Conservation (phyloP, 2,329 filamentous ascomycete species). For the Diaporthe sp. region DNA sequence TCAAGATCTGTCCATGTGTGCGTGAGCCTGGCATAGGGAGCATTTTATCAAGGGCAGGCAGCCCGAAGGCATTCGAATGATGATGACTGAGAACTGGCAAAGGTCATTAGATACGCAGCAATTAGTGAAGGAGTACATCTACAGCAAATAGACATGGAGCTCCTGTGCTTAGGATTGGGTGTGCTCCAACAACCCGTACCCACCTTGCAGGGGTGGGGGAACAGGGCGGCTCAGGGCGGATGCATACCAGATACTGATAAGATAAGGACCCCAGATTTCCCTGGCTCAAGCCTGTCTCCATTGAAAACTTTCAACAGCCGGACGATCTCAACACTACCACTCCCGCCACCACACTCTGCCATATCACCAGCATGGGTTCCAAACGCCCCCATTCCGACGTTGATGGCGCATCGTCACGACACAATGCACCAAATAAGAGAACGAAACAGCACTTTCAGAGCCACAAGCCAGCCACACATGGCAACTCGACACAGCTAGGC, state of each 20-base stretch:
- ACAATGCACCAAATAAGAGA: slow-evolving; percentile 43
- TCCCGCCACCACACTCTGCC: neutral
- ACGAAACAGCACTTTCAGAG: slow-evolving; percentile 52
- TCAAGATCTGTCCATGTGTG: slow-evolving; percentile 14
- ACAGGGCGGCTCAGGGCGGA: neutral
- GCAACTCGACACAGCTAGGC: slow-evolving; percentile 60
- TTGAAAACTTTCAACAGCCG: slow-evolving; percentile 26
- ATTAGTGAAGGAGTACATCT: neutral
- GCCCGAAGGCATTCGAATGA: neutral
- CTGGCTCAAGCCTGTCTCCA: neutral
- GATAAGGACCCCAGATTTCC: slow-evolving; percentile 26
- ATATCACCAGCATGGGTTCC: slow-evolving; percentile 47
- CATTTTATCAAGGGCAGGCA: neutral
- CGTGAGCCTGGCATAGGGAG: neutral
- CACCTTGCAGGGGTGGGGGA: slow-evolving; percentile 2
- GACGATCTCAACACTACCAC: neutral
- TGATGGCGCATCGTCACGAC: slow-evolving; percentile 42
- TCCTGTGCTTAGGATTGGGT: neutral
- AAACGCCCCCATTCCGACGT: slow-evolving; percentile 49
- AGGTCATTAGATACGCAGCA: neutral
- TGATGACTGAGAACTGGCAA: neutral
- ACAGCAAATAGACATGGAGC: neutral
- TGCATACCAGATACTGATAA: neutral
- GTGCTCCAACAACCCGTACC: slow-evolving; percentile 16
- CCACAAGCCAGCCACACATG: slow-evolving; percentile 60